Base-by-base conservation (phyloP, 1,139 yeast species). In the Blastobotrys arbuscula region DNA sequence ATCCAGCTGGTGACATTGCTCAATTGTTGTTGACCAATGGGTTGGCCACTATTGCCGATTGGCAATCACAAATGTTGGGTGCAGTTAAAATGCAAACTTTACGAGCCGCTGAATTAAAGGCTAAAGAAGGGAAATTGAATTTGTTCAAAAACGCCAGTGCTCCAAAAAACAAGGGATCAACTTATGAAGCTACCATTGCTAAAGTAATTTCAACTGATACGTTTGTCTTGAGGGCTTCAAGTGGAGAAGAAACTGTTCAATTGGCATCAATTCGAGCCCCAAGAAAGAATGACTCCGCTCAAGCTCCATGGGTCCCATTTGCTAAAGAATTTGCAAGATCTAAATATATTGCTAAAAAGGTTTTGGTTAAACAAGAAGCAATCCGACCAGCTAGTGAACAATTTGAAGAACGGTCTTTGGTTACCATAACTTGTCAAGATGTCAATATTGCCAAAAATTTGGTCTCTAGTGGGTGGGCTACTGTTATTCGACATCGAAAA, bases 51-150 rank as follows among this genome's bases (percentile, higher is more conserved):
- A 78, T 86, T 49, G 79, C 82, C 20, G 95, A 87, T 63, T 84
- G 95, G 92, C 95, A 87, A 64, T 79, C 89, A 1, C 66, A 78
- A n/a, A 62, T 80, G 45, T 69, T 88, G 50, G 96, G 96, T 2
- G 71, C 89, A 5, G 67, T 74, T 36, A 71, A 71, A 39, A 85
- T 87, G 90, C 60, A 76, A 3, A 63, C 64, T 28, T 73, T 84
- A 50, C 77, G 95, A 63, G 76, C 72, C 50, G 80, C 84, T 23
- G 95, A 85, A 63, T 79, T 74, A 56, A 64, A 73, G 1, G 95
- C 94, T n/a, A 81, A 76, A 59, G 73, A 75, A 9, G 68, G 73
- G 24, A 84, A 79, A 19, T 74, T 75, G 54, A 86, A 85, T n/a
- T 61, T 82, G 35, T 85, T 82, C 80, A 78, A 81, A 52, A 60